phyloP scores from a whole-genome alignment of 192 early-diverging fungal genomes.

The Gryganskiella cystojenkinii region DNA sequence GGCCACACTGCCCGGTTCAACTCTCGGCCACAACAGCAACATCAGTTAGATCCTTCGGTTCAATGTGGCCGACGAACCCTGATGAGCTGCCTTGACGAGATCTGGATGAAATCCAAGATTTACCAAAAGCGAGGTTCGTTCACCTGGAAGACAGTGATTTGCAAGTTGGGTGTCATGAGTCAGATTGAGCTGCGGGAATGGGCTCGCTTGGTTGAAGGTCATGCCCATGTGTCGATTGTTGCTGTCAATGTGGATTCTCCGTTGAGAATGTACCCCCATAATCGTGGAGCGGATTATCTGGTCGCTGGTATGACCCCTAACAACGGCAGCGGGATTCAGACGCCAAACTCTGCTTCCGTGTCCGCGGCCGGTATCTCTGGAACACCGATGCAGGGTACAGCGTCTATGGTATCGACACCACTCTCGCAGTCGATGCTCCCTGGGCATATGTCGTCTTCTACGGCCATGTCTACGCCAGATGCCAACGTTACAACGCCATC shows the following conservation, averaged over 20 bases:
- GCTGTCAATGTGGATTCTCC: slow-evolving; percentile 24
- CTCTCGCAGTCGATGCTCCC: slow-evolving; percentile 8
- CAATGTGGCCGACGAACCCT: neutral
- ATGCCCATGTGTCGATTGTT: slow-evolving; percentile 26
- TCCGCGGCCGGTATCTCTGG: slow-evolving; percentile 6
- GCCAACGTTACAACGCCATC: slow-evolving; percentile 3
- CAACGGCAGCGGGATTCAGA: slow-evolving; percentile 21
- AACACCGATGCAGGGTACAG: slow-evolving; percentile 5
- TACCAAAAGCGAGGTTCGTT: slow-evolving; percentile 54
- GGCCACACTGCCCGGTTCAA: neutral
- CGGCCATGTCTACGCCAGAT: slow-evolving; percentile 18
- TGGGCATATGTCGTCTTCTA: neutral
- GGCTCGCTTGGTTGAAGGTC: slow-evolving; percentile 15
- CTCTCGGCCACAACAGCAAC: neutral
- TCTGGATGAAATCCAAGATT: slow-evolving; percentile 55
- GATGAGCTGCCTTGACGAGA: slow-evolving; percentile 44
- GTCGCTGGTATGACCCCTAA: slow-evolving; percentile 15
- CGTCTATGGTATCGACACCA: slow-evolving; percentile 6
- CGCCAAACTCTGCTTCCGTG: neutral
- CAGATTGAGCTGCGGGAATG: slow-evolving; percentile 54
- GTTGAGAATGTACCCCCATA: slow-evolving; percentile 29
- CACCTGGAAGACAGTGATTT: slow-evolving; percentile 59
- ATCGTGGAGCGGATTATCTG: slow-evolving; percentile 13
- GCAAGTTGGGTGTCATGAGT: slow-evolving; percentile 63
- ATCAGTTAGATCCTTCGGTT: too few relatives aligned